Percentiles rank a stretch among this genome's conserved stretches.
Conservation (phyloP, 2,329 filamentous ascomycete species). For the Phyllosticta citrichinensis region DNA sequence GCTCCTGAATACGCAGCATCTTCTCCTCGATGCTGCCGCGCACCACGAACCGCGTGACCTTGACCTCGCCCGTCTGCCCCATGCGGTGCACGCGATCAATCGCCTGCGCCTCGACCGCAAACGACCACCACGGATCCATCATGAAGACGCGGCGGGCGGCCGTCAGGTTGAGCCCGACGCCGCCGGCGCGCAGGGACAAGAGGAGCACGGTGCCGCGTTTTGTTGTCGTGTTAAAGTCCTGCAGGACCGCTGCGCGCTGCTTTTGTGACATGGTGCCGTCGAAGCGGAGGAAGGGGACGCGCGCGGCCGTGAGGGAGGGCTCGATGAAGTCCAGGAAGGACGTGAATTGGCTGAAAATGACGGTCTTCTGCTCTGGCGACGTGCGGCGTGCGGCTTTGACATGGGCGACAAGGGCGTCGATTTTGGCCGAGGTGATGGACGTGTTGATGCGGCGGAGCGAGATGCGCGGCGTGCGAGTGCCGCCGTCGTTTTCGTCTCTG, state of each 20-base stretch:
- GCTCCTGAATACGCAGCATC: slow-evolving; percentile 86
- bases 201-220: slow-evolving; percentile 59
- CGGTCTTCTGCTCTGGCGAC: slow-evolving; percentile 67
- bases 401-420: slow-evolving; percentile 66
- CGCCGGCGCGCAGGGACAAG: slow-evolving; percentile 78
- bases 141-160: slow-evolving; percentile 85
- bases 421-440: slow-evolving; percentile 76
- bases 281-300: slow-evolving; percentile 74
- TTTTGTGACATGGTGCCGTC: slow-evolving; percentile 89
- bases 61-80: slow-evolving; percentile 81
- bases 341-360: slow-evolving; percentile 96
- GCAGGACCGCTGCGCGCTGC: slow-evolving; percentile 65
- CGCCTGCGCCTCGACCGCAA: slow-evolving; percentile 89
- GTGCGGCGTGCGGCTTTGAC: slow-evolving; percentile 58
- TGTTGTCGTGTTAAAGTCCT: slow-evolving; percentile 47
- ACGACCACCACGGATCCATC: slow-evolving; percentile 99
- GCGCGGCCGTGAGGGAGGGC: slow-evolving; percentile 60
- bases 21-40: slow-evolving; percentile 87
- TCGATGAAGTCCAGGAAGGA: slow-evolving; percentile 90
- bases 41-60: slow-evolving; percentile 80
- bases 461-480: slow-evolving; percentile 37
- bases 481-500: slow-evolving; percentile 16
- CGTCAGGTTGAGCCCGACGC: slow-evolving; percentile 88
- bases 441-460: slow-evolving; percentile 52
- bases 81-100: slow-evolving; percentile 97